Evolutionary conservation across 1,139 yeast genomes (phyloP), one percentile per base, ranked within the genome.

Genomic region (Hemisphaericaspora xylanilytica): DNA sequence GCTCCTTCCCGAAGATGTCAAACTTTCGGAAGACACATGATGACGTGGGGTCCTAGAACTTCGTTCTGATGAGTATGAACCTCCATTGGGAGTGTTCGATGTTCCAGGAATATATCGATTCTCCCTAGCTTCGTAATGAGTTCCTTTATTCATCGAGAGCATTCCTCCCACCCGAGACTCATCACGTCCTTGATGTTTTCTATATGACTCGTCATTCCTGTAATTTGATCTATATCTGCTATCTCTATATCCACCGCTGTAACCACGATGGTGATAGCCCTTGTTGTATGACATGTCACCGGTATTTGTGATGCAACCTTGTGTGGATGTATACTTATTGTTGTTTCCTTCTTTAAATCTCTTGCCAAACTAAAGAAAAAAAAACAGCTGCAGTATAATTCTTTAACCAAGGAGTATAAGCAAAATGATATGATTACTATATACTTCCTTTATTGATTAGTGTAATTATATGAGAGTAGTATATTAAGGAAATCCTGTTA

Each of bases 241-340:
- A 15, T 37, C 41, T 24, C 40, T 14, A 15, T 36, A 22, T 12
- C 38, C 27, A 20, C 43, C 43, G 22, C 37, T 35, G 37, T 49
- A 42, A 11, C 48, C 48, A 25, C 52, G 43, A 36, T 38, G 40
- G 32, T 44, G 38, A 40, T 48, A 40, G 28, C 44, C 36, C 10
- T 37, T 40, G 32, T 48, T 46, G 37, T 49, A 46, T 39, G 54
- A 48, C 51, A 48, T 47, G 22, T 9, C 32, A 29, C n/a, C n/a
- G n/a, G n/a, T n/a, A n/a, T n/a, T n/a, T n/a, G n/a, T n/a, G n/a
- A n/a, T n/a, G n/a, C n/a, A n/a, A n/a, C n/a, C n/a, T n/a, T n/a
- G n/a, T n/a, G n/a, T n/a, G n/a, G n/a, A n/a, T n/a, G n/a, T n/a
- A n/a, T n/a, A 6, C 22, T 9, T 20, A 20, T 9, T 20, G 22